Evolutionary conservation across 2,329 filamentous ascomycete genomes (phyloP).

Genomic region (Lecanicillium sp.): DNA sequence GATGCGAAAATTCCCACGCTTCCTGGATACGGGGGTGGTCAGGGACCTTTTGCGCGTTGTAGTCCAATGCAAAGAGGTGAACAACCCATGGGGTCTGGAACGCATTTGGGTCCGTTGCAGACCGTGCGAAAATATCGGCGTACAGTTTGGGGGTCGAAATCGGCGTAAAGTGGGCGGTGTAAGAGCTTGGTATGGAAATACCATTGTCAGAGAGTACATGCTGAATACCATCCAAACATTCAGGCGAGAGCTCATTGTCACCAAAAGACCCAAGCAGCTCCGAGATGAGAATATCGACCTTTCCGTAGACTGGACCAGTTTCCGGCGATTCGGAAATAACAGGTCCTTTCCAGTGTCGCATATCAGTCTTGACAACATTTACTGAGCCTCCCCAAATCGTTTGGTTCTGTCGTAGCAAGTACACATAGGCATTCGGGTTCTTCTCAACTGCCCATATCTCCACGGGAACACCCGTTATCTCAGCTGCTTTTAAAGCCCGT

Average conservation of each 20-base stretch:
- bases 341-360: constrained; percentile 92
- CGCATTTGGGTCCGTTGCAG: constrained; percentile 55
- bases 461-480: constrained; percentile 65
- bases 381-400: constrained; percentile 73
- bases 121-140: constrained; percentile 64
- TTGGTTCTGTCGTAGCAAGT: constrained; percentile 79
- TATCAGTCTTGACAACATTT: constrained; percentile 89
- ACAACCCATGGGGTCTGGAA: constrained; percentile 94
- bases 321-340: constrained; percentile 34
- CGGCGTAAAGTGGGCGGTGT: constrained; percentile 89
- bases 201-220: constrained; percentile 76
- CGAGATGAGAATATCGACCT: constrained; percentile 87
- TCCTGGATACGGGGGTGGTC: constrained; percentile 58
- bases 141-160: constrained; percentile 81
- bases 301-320: constrained; percentile 42
- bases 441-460: constrained; percentile 93
- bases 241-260: constrained; percentile 93
- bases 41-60: constrained; percentile 59
- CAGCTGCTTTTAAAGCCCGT: constrained; percentile 72
- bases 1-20: constrained; percentile 75
- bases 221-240: constrained; percentile 93
- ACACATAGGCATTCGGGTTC: constrained; percentile 94
- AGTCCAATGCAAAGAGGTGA: constrained; percentile 83
- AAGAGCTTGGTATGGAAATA: constrained; percentile 87
- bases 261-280: constrained; percentile 92